Conservation (phyloP, 768 basidiomycete genomes). For the Pleurotus ostreatus region DNA sequence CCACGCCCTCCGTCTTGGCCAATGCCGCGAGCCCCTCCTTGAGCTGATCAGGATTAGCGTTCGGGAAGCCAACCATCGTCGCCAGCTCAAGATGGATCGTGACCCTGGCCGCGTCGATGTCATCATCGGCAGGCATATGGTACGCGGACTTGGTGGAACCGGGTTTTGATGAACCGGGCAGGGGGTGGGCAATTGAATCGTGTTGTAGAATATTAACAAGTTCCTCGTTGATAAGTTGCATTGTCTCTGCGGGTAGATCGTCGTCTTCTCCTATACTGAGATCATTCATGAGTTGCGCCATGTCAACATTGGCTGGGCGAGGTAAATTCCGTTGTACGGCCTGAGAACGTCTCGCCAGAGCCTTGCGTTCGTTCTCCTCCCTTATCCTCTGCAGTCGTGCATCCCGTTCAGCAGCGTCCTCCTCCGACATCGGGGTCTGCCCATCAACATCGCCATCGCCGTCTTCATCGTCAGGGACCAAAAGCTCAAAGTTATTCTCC, state of each 20-base stretch:
- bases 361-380: constrained; percentile 76
- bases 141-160: constrained; percentile 71
- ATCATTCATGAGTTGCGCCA: constrained; percentile 55
- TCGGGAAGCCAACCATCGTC: constrained; percentile 75
- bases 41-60: constrained; percentile 75
- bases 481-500: constrained; percentile 95
- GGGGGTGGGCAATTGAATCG: constrained; percentile 81
- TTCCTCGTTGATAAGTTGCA: constrained; percentile 70
- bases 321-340: constrained; percentile 82
- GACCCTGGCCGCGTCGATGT: constrained; percentile 62
- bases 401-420: constrained; percentile 94
- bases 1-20: constrained; percentile 54
- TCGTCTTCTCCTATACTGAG: constrained; percentile 48
- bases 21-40: constrained; percentile 70
- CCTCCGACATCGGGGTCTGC: constrained; percentile 42
- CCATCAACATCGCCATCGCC: constrained; percentile 40
- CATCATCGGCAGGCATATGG: constrained; percentile 72
- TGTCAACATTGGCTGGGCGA: constrained; percentile 80
- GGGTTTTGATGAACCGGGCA: constrained; percentile 81
- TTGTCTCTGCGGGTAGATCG: constrained; percentile 43
- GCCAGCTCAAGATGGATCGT: constrained; percentile 82
- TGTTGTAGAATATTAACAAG: constrained; percentile 78
- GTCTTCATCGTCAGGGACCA: constrained; percentile 86
- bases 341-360: constrained; percentile 77
- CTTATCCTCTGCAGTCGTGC: constrained; percentile 57